A percentile compares a stretch with the other conserved stretches of the same genome.
phyloP scores from a whole-genome alignment of 805 yeast genomes.

The Candida xyloterini region DNA sequence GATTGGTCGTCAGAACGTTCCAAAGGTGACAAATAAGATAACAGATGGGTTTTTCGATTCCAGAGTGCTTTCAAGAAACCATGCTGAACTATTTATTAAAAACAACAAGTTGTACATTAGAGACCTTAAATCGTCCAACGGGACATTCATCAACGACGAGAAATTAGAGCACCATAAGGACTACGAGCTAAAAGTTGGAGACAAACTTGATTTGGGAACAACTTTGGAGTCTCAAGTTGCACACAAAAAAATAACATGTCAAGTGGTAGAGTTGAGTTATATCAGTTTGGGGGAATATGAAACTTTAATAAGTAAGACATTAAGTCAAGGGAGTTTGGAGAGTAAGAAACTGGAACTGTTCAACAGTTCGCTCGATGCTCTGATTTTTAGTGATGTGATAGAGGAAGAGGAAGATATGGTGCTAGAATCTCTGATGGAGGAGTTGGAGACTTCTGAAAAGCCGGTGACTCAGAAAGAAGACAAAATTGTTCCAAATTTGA shows the following conservation, averaged over 20 bases:
- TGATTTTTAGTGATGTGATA: constrained; percentile 35
- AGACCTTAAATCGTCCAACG: constrained; percentile 90
- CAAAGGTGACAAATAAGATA: constrained; percentile 53
- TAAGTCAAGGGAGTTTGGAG: constrained; percentile 28
- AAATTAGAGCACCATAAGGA: constrained; percentile 63
- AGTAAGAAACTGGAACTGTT: constrained; percentile 31
- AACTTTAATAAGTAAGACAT: constrained; percentile 21
- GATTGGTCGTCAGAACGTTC: constrained; percentile 85
- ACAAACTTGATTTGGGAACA: constrained; percentile 89
- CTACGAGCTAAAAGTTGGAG: constrained; percentile 71
- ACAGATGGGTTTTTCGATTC: constrained; percentile 94
- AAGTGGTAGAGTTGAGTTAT: constrained; percentile 69
- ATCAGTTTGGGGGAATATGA: constrained; percentile 39
- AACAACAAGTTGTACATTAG: constrained; percentile 68
- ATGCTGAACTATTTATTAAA: constrained; percentile 77
- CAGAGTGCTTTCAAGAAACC: constrained; percentile 87
- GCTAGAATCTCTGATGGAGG: constrained; percentile 24
- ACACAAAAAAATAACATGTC: constrained; percentile 85
- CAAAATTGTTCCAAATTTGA: constrained; percentile 57
- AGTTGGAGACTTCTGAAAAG: constrained; percentile 13
- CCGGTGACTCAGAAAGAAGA: constrained; percentile 36
- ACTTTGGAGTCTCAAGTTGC: constrained; percentile 68
- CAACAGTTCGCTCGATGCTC: constrained; percentile 34
- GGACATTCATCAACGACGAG: constrained; percentile 82
- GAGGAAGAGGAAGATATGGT: constrained; percentile 33